Conservation (phyloP, 2,329 filamentous ascomycete species). For the Xylariaceae sp. region DNA sequence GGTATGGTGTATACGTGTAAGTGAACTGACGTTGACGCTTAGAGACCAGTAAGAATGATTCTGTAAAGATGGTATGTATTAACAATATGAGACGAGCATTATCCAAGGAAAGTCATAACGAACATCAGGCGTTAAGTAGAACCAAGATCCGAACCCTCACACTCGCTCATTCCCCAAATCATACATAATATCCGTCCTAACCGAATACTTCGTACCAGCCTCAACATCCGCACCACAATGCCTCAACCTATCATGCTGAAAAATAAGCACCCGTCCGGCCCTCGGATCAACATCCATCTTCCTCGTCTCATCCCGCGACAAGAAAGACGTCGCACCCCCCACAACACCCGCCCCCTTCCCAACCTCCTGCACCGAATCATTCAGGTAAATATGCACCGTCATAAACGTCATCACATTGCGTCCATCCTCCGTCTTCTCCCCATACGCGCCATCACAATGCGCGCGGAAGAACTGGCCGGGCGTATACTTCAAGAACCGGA, state of each 20-base stretch:
- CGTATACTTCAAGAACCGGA: constrained; percentile 70
- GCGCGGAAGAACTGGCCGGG: constrained; percentile 68
- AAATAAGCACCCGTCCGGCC: constrained; percentile 54
- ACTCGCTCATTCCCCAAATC: not conserved
- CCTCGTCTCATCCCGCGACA: constrained; percentile 39
- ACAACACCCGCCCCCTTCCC: constrained; percentile 34
- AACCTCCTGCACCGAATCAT: constrained; percentile 42
- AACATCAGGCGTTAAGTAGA: not conserved
- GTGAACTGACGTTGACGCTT: too few species aligned
- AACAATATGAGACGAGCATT: too few species aligned
- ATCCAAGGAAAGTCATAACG: not conserved
- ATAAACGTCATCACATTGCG: constrained; percentile 43
- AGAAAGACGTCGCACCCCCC: constrained; percentile 53
- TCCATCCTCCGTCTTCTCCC: constrained; percentile 43
- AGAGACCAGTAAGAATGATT: too few species aligned
- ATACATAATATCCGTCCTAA: constrained; percentile 53
- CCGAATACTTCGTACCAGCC: constrained; percentile 50
- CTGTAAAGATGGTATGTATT: too few species aligned
- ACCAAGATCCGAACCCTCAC: not conserved
- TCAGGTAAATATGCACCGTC: constrained; percentile 53
- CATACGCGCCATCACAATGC: constrained; percentile 64
- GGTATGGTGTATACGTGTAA: too few species aligned
- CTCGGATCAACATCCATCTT: constrained; percentile 51
- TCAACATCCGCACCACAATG: constrained; percentile 52
- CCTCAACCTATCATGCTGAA: constrained; percentile 48